Evolutionary conservation across 1,284 basidiomycete species (phyloP).

Genomic region (Entoloma clypeatum): DNA sequence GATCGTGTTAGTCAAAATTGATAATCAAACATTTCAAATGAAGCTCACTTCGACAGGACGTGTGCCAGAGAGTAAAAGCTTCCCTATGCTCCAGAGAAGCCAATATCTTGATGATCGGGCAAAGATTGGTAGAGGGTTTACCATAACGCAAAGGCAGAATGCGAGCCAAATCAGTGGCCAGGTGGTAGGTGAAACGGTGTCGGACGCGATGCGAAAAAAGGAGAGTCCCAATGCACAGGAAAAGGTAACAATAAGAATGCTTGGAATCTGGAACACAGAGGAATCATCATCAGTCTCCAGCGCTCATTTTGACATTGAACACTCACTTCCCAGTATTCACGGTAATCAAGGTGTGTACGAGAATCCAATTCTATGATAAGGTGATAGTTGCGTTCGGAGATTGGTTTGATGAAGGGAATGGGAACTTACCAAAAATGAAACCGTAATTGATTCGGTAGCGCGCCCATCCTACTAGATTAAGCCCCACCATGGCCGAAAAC

Average conservation of each 20-base stretch:
- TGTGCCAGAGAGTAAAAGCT: constrained; percentile 67
- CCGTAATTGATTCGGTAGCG: constrained; percentile 79
- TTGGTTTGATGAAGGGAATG: no score
- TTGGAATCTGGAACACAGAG: constrained; percentile 66
- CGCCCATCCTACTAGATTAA: constrained; percentile 82
- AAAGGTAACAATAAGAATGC: constrained; percentile 73
- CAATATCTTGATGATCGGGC: constrained; percentile 72
- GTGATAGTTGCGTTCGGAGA: no score
- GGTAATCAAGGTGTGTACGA: constrained; percentile 72
- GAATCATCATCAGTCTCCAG: neutral
- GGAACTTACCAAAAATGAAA: constrained; percentile 78
- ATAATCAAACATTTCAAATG: no score
- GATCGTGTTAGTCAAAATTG: no score
- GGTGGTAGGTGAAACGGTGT: constrained; percentile 47
- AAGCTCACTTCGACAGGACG: constrained; percentile 78
- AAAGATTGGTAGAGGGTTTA: constrained; percentile 76
- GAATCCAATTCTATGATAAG: constrained; percentile 75
- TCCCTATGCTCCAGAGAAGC: constrained; percentile 64
- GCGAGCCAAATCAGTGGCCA: constrained; percentile 90
- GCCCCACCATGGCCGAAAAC: constrained; percentile 75
- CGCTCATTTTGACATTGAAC: neutral
- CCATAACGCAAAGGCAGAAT: constrained; percentile 55
- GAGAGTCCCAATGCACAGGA: constrained; percentile 85
- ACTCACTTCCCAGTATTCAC: constrained; percentile 78
- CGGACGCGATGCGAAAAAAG: constrained; percentile 59